Conservation (phyloP, 805 yeast species). For the Metschnikowia drakensbergensis region DNA sequence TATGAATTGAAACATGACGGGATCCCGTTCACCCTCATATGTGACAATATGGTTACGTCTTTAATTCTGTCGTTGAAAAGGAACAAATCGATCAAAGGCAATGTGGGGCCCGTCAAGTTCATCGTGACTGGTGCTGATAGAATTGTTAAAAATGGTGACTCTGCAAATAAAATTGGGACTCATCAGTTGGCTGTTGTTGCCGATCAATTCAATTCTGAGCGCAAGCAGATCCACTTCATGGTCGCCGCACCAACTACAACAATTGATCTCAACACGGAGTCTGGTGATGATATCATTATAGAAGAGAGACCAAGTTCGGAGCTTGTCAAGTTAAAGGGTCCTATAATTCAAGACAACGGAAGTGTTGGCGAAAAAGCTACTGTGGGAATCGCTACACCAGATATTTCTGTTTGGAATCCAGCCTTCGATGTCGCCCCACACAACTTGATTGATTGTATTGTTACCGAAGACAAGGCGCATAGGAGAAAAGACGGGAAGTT, state of each 20-base stretch:
- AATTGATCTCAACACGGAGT: conserved; percentile 60
- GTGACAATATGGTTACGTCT: conserved; percentile 90
- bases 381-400: conserved; percentile 81
- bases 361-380: conserved; percentile 38
- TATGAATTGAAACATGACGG: conserved; percentile 81
- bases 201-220: conserved; percentile 37
- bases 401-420: conserved; percentile 90
- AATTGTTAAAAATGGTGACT: conserved; percentile 88
- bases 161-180: conserved; percentile 96
- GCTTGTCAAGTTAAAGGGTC: conserved; percentile 71
- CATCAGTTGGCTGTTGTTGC: conserved; percentile 80
- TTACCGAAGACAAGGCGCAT: conserved; percentile 59
- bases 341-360: conserved; percentile 25
- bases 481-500: conserved; percentile 11
- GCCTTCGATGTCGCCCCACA: conserved; percentile 93
- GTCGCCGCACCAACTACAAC: conserved; percentile 97
- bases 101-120: conserved; percentile 69
- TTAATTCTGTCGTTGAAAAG: conserved; percentile 49
- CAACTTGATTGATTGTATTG: conserved; percentile 77
- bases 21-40: conserved; percentile 83
- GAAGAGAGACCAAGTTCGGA: conserved; percentile 86
- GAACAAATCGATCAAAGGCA: conserved; percentile 20
- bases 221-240: conserved; percentile 62
- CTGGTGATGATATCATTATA: conserved; percentile 75
- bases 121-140: conserved; percentile 95